Conservation (phyloP, 169 alveolate genomes). For the Theileria parva region DNA sequence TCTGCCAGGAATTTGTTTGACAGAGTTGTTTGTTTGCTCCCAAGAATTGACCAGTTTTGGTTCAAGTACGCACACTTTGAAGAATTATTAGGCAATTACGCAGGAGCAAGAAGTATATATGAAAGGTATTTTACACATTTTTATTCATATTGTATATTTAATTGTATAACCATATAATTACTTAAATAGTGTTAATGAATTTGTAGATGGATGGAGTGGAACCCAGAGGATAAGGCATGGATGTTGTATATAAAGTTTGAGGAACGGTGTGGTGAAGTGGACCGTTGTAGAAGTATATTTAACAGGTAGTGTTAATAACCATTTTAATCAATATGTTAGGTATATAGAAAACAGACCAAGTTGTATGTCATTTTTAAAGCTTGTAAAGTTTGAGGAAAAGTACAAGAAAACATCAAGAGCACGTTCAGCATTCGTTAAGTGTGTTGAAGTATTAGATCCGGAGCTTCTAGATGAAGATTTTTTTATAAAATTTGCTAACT, state of each 20-base stretch:
- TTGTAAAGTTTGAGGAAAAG: slow-evolving; percentile 94
- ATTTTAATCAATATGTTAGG: slow-evolving; percentile 47
- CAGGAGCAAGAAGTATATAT: slow-evolving; percentile 91
- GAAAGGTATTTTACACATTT: slow-evolving; percentile 67
- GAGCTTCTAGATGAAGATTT: slow-evolving; percentile 90
- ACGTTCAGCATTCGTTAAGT: slow-evolving; percentile 79
- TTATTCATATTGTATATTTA: background rate
- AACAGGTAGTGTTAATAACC: slow-evolving; percentile 66
- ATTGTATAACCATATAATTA: background rate
- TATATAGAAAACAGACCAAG: slow-evolving; percentile 90
- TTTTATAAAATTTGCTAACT: slow-evolving; percentile 89
- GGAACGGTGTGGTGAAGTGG: slow-evolving; percentile 95
- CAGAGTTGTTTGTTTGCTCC: slow-evolving; percentile 94
- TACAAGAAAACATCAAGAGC: slow-evolving; percentile 85
- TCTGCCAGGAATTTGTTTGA: slow-evolving; percentile 96
- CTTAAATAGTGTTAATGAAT: background rate
- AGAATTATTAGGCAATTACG: slow-evolving; percentile 94
- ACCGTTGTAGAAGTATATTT: slow-evolving; percentile 88
- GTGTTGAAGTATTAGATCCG: slow-evolving; percentile 90
- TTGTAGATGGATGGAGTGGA: slow-evolving; percentile 96
- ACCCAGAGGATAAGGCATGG: slow-evolving; percentile 96
- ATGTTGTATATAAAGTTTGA: slow-evolving; percentile 93
- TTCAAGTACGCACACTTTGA: slow-evolving; percentile 98
- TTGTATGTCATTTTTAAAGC: slow-evolving; percentile 88
- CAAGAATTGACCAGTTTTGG: slow-evolving; percentile 98